phyloP scores from a whole-genome alignment of 2,329 filamentous ascomycete species.

The Mariannaea elegans region DNA sequence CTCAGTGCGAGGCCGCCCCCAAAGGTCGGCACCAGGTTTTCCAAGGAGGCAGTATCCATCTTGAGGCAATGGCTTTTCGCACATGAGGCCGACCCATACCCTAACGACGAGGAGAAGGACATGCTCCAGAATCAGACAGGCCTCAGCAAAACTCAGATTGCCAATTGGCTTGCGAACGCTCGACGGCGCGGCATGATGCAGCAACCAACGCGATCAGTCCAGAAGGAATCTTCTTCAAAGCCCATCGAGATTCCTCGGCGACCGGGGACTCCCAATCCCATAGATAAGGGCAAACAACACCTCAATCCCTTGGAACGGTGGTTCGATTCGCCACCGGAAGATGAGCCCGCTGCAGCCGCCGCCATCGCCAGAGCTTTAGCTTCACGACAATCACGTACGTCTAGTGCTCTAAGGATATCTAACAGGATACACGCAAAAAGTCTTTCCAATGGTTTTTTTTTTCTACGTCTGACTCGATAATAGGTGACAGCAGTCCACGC shows the following conservation, averaged over 20 bases:
- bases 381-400: constrained; percentile 22
- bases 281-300: constrained; percentile 1
- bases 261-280: constrained; percentile 46
- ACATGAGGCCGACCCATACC: constrained; percentile 82
- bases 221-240: neutral
- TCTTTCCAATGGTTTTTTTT: constrained; percentile 18
- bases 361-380: constrained; percentile 44
- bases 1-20: neutral
- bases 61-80: constrained; percentile 70
- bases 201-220: neutral
- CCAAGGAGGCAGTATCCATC: constrained; percentile 22
- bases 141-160: constrained; percentile 79
- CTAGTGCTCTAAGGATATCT: constrained; percentile 41
- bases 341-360: constrained; percentile 44
- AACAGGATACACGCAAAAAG: constrained; percentile 48
- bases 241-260: constrained; percentile 10
- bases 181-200: constrained; percentile 77
- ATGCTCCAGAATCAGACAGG: constrained; percentile 77
- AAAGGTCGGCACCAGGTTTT: constrained; percentile 30
- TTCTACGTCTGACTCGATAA: neutral
- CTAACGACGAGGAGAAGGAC: constrained; percentile 83
- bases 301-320: constrained; percentile 43
- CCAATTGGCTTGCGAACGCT: constrained; percentile 90
- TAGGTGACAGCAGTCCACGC: neutral
- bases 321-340: constrained; percentile 45